Evolutionary conservation across 108 stramenopile species (phyloP), one percentile per base, ranked within the genome.

Genomic region (Nitzschia sp.): DNA sequence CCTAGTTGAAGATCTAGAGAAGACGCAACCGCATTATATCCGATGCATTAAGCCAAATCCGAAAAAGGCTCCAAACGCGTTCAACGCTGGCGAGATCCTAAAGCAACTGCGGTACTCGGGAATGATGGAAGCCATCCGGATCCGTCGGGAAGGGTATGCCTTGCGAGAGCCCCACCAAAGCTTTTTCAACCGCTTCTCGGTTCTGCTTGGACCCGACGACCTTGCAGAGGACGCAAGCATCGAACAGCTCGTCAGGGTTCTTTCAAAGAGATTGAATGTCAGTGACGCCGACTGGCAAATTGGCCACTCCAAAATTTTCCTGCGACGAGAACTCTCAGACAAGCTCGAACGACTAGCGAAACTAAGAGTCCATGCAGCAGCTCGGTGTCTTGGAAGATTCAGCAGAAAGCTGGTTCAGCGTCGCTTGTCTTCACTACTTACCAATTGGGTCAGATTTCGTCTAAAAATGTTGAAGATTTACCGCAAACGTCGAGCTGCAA

Each of bases 91-190:
- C 19, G 91, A 93, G 72, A 85, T 95, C 5, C 64, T 97, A 33
- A 70, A 89, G 57, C 98, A 99, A 77, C 82, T 99, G 6, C 83
- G 94, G 61, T 97, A 98, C 72, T 91, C 97, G n/a, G 98, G 98
- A 56, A 97, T 97, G 96, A 91, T 99, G 91, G 98, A 99, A 80
- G 93, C 97, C 29, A 95, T 99, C 59, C 89, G 97, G 23, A 97
- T 99, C 71, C 88, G 98, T 11, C 81, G 95, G 46, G 92, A 96
- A 70, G 94, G 95, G 13, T 98, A 97, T 67, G 83, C 93, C 26
- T 72, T 94, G n/a, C 86, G 97, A 19, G 93, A 97, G 71, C 80
- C 85, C 19, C 95, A 93, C 63, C 87, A 90, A 68, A 86, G 83
- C 61, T 96, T 96, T 69, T 92, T 80, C 77, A 83, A 78, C 58